A percentile compares a stretch with the other conserved stretches of the same genome.
These are phyloP conservation scores for Trypanosoma conorhini DNA, from an alignment of 208 protist species.

Conservation along the genomic window DNA sequence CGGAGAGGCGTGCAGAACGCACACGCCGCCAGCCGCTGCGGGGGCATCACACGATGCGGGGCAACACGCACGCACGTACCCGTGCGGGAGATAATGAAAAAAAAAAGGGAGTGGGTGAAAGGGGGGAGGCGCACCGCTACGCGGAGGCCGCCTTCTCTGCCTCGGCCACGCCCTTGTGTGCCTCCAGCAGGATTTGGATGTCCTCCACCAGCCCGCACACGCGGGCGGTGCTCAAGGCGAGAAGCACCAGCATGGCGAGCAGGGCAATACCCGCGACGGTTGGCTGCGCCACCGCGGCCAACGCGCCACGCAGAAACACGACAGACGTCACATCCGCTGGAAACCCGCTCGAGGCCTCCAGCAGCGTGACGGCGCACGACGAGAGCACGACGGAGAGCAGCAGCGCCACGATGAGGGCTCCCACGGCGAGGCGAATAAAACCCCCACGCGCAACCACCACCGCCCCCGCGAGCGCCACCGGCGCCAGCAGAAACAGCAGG, in stretches of 20 bases:
- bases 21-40: no score
- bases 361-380: constrained; percentile 28
- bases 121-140: constrained; percentile 1
- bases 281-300: constrained; percentile 62
- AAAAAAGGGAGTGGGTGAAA: no score
- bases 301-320: constrained; percentile 37
- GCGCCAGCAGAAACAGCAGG: constrained; percentile 24
- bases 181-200: constrained; percentile 60
- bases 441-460: constrained; percentile 41
- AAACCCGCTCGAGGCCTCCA: constrained; percentile 26
- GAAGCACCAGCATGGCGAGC: constrained; percentile 47
- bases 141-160: neutral
- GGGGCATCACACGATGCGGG: no score
- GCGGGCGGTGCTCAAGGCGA: constrained; percentile 39
- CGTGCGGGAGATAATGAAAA: no score
- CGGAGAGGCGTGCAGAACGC: no score
- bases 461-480: constrained; percentile 38
- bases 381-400: constrained; percentile 49
- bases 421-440: constrained; percentile 43
- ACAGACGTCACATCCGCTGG: constrained; percentile 16
- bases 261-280: constrained; percentile 61
- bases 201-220: constrained; percentile 60
- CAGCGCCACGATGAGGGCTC: constrained; percentile 45
- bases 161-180: constrained; percentile 45
- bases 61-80: no score